These are phyloP conservation scores for Trypanosoma cruzi DNA, from an alignment of 208 protist genomes.

Conservation along the genomic window DNA sequence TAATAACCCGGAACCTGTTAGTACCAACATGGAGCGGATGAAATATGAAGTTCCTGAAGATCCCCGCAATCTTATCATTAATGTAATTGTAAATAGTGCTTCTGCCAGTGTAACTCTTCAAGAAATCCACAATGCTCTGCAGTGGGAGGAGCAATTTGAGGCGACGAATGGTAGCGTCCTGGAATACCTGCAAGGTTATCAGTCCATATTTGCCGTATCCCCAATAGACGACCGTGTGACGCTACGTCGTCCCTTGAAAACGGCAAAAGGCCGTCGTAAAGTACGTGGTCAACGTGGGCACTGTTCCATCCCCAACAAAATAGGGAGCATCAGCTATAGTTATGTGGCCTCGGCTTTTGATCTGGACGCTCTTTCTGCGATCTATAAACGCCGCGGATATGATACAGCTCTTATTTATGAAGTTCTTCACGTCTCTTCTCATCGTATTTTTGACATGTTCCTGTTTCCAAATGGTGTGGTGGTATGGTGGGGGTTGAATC, in stretches of 20 bases:
- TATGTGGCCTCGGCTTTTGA: slow-evolving; percentile 51
- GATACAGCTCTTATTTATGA: slow-evolving; percentile 38
- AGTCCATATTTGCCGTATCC: slow-evolving; percentile 78
- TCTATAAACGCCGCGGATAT: slow-evolving; percentile 70
- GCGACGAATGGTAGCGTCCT: slow-evolving; percentile 48
- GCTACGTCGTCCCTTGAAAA: slow-evolving; percentile 40
- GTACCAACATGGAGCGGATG: slow-evolving; percentile 21
- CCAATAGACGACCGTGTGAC: slow-evolving; percentile 67
- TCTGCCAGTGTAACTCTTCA: slow-evolving; percentile 45
- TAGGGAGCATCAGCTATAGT: slow-evolving; percentile 69
- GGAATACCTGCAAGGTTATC: slow-evolving; percentile 76
- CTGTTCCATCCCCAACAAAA: slow-evolving; percentile 43
- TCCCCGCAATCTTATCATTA: slow-evolving; percentile 54
- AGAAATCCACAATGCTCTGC: slow-evolving; percentile 42
- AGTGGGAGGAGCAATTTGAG: slow-evolving; percentile 50
- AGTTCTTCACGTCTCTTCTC: slow-evolving; percentile 59
- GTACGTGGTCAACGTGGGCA: slow-evolving; percentile 21
- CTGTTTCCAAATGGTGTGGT: slow-evolving; percentile 63
- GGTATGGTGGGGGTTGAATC: slow-evolving; percentile 80
- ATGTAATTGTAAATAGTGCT: slow-evolving; percentile 57
- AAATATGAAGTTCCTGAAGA: slow-evolving; percentile 41
- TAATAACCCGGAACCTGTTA: neutral
- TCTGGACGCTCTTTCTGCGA: slow-evolving; percentile 38
- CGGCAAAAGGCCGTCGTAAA: slow-evolving; percentile 6
- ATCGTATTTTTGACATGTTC: slow-evolving; percentile 60